A percentile compares a stretch with the other conserved stretches of the same genome.
Conservation (phyloP, 202 grass and related monocot genomes). For the Setaria viridis region DNA sequence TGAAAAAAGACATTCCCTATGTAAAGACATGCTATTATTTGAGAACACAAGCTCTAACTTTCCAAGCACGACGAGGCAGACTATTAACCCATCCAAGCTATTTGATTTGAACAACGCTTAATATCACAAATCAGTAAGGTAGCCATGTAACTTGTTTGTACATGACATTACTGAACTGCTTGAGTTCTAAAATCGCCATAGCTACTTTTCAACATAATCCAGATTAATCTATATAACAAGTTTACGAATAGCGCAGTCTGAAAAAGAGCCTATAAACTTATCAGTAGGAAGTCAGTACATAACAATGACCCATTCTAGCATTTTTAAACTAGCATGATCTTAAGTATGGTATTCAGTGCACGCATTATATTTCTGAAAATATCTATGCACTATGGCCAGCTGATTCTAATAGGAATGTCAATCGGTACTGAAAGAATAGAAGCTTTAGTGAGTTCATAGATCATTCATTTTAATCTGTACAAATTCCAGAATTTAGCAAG, state of each 20-base stretch:
- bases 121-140: background rate
- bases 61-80: background rate
- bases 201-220: background rate
- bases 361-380: background rate
- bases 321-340: background rate
- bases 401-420: background rate
- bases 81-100: background rate
- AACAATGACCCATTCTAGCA: background rate
- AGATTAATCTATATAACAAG: background rate
- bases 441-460: background rate
- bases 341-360: background rate
- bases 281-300: background rate
- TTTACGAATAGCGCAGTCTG: background rate
- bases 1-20: background rate
- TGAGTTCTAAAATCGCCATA: background rate
- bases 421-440: background rate
- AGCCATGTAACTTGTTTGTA: background rate
- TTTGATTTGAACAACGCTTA: background rate
- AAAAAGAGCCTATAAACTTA: background rate
- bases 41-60: background rate
- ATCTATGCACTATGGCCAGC: background rate
- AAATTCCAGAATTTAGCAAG: background rate
- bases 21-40: background rate
- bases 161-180: background rate
- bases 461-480: background rate